phyloP scores from a whole-genome alignment of 2,329 filamentous ascomycete genomes.

The Exophiala aquamarina region DNA sequence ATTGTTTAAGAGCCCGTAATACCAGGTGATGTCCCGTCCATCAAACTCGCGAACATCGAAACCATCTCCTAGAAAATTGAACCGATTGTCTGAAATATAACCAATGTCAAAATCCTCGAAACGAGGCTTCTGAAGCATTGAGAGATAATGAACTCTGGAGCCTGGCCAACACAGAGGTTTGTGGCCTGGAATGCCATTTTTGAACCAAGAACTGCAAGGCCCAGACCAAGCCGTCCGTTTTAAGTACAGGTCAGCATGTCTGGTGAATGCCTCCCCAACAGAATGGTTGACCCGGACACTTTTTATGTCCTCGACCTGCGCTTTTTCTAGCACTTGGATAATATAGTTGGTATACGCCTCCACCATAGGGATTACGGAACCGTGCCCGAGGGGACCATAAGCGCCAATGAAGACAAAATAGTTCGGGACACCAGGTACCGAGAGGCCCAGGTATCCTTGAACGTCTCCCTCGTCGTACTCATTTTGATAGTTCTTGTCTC shows the following conservation, averaged over 20 bases:
- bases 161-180: slow-evolving; percentile 41
- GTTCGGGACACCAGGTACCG: slow-evolving; percentile 28
- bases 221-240: slow-evolving; percentile 29
- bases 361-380: slow-evolving; percentile 30
- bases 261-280: slow-evolving; percentile 34
- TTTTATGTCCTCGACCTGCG: slow-evolving; percentile 26
- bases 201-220: slow-evolving; percentile 11
- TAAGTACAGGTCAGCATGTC: slow-evolving; percentile 42
- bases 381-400: slow-evolving; percentile 30
- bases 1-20: slow-evolving; percentile 40
- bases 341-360: slow-evolving; percentile 28
- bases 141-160: slow-evolving; percentile 37
- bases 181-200: neutral
- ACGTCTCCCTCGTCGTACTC: slow-evolving; percentile 19
- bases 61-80: slow-evolving; percentile 43
- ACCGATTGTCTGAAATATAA: slow-evolving; percentile 38
- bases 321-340: slow-evolving; percentile 29
- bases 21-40: slow-evolving; percentile 47
- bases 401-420: slow-evolving; percentile 30
- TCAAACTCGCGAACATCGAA: slow-evolving; percentile 44
- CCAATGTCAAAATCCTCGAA: slow-evolving; percentile 44
- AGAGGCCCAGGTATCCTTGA: slow-evolving; percentile 24
- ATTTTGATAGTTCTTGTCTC: slow-evolving; percentile 14
- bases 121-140: slow-evolving; percentile 36
- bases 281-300: slow-evolving; percentile 17